A percentile compares a stretch with the other conserved stretches of the same genome.
Evolutionary conservation across 441 rosid genomes (phyloP).

Genomic region (Populus hybrid): DNA sequence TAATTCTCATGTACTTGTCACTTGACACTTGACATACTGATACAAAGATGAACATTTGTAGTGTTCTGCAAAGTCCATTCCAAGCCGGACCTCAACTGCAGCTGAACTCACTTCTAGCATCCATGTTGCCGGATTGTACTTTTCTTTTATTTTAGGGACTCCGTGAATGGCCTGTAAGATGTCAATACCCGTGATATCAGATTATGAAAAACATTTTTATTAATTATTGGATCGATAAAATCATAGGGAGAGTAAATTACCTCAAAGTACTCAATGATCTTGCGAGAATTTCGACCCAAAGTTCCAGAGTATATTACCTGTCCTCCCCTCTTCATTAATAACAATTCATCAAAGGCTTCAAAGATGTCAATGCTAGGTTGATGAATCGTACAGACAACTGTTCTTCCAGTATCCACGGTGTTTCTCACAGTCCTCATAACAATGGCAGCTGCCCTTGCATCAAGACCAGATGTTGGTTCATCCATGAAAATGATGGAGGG

Average conservation of each 20-base stretch:
- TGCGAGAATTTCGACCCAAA: slow-evolving; percentile 59
- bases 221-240: not conserved
- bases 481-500: slow-evolving; percentile 53
- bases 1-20: not conserved
- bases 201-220: not conserved
- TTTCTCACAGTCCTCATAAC: slow-evolving; percentile 49
- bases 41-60: slow-evolving; percentile 57
- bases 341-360: slow-evolving; percentile 32
- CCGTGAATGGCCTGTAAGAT: slow-evolving; percentile 49
- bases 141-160: slow-evolving; percentile 61
- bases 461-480: slow-evolving; percentile 51
- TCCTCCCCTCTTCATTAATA: slow-evolving; percentile 81
- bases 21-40: slow-evolving; percentile 41
- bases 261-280: slow-evolving; percentile 68
- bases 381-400: slow-evolving; percentile 50
- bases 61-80: slow-evolving; percentile 55
- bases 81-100: slow-evolving; percentile 50
- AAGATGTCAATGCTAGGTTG: slow-evolving; percentile 38
- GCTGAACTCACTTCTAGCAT: slow-evolving; percentile 69
- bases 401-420: slow-evolving; percentile 18
- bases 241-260: slow-evolving; percentile 22
- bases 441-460: slow-evolving; percentile 50
- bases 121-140: slow-evolving; percentile 85
- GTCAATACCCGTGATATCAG: not conserved
- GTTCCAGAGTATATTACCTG: slow-evolving; percentile 80